Evolutionary conservation across 2,329 filamentous ascomycete species (phyloP).

Genomic region (Microdochium nivale): DNA sequence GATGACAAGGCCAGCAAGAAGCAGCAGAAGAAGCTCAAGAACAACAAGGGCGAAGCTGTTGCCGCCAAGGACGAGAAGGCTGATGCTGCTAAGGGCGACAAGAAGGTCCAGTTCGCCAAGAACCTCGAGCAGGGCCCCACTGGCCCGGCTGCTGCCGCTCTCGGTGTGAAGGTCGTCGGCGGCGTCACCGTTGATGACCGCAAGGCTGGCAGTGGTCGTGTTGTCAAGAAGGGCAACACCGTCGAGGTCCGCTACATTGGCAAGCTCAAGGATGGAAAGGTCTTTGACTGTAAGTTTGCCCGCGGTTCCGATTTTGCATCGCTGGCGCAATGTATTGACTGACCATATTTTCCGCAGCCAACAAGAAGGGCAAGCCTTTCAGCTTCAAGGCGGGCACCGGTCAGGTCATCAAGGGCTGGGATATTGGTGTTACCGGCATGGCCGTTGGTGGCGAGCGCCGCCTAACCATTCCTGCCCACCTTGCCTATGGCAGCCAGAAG

Average conservation of each 20-base stretch:
- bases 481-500: slow-evolving; percentile 82
- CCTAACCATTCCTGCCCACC: slow-evolving; percentile 76
- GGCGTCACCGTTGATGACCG: slow-evolving; percentile 94
- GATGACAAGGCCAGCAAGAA: slow-evolving; percentile 86
- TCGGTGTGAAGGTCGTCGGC: slow-evolving; percentile 70
- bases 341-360: slow-evolving; percentile 48
- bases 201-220: slow-evolving; percentile 77
- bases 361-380: slow-evolving; percentile 99
- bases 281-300: slow-evolving; percentile 74
- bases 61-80: slow-evolving; percentile 49
- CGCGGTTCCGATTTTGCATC: slow-evolving; percentile 29
- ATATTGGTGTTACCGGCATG: slow-evolving; percentile 90
- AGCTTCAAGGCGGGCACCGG: slow-evolving; percentile 88
- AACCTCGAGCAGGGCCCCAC: slow-evolving; percentile 96
- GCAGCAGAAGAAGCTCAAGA: slow-evolving; percentile 96
- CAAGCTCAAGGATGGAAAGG: slow-evolving; percentile 88
- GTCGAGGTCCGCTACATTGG: slow-evolving; percentile 97
- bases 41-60: slow-evolving; percentile 89
- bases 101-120: slow-evolving; percentile 99
- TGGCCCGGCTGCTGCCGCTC: slow-evolving; percentile 50
- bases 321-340: slow-evolving; percentile 1
- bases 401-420: slow-evolving; percentile 99
- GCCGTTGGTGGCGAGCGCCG: slow-evolving; percentile 87
- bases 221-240: slow-evolving; percentile 81
- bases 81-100: slow-evolving; percentile 56